These are phyloP conservation scores for Omphalea diandra DNA, from an alignment of 441 rosid genomes.

Conservation along the genomic window DNA sequence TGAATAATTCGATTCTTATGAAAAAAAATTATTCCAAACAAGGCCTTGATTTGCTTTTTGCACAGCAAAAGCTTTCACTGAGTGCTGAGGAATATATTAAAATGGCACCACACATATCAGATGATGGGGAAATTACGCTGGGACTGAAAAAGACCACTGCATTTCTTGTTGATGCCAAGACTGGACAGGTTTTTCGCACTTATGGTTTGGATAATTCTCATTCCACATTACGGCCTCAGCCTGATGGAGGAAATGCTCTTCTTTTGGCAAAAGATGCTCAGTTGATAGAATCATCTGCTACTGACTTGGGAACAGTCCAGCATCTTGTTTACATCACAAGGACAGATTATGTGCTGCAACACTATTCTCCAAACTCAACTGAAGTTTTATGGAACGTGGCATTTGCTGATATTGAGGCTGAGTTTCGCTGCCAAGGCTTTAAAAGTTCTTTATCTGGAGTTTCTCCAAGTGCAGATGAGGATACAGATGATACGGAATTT, in stretches of 20 bases:
- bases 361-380: slow-evolving; percentile 55
- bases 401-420: slow-evolving; percentile 78
- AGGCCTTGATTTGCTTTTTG: no score
- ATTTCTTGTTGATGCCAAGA: slow-evolving; percentile 62
- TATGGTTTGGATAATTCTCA: slow-evolving; percentile 44
- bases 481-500: slow-evolving; percentile 33
- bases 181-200: slow-evolving; percentile 60
- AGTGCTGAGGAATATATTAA: slow-evolving; percentile 60
- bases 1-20: no score
- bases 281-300: slow-evolving; percentile 40
- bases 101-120: slow-evolving; percentile 47
- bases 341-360: slow-evolving; percentile 69
- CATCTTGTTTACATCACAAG: slow-evolving; percentile 60
- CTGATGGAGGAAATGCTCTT: slow-evolving; percentile 40
- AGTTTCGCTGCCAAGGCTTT: slow-evolving; percentile 51
- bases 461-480: slow-evolving; percentile 29
- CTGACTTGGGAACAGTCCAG: slow-evolving; percentile 31
- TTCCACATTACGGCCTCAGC: slow-evolving; percentile 27
- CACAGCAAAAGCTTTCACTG: slow-evolving; percentile 46
- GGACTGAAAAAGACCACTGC: slow-evolving; percentile 67
- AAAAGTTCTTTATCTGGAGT: slow-evolving; percentile 31
- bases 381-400: slow-evolving; percentile 79
- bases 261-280: slow-evolving; percentile 39
- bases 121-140: slow-evolving; percentile 64
- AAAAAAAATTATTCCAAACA: no score